These are phyloP conservation scores for Syzygium aqueum DNA, from an alignment of 345 rosid genomes.

Conservation along the genomic window DNA sequence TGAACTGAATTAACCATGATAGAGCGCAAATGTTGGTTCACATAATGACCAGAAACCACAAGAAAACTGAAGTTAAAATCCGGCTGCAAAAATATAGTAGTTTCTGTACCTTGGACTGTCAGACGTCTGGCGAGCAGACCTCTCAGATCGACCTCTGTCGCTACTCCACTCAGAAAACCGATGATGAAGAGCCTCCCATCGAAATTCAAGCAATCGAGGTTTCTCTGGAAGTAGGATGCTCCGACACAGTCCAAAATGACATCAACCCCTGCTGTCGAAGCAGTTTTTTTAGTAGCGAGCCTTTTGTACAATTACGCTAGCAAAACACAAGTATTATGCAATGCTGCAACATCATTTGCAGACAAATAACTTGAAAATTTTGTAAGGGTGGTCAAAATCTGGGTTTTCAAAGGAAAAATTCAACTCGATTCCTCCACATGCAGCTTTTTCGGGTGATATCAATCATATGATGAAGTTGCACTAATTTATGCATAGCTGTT, in stretches of 20 bases:
- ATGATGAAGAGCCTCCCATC: slow-evolving; percentile 84
- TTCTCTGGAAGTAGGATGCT: slow-evolving; percentile 68
- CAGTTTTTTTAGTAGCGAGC: not conserved
- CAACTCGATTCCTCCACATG: not conserved
- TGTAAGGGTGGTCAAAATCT: not conserved
- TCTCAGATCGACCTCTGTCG: slow-evolving; percentile 41
- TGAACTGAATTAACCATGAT: not conserved
- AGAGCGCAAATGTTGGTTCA: not conserved
- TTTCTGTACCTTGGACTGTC: slow-evolving; percentile 68
- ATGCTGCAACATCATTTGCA: not conserved
- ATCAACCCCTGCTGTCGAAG: slow-evolving; percentile 43
- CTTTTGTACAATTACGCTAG: not conserved
- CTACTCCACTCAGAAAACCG: slow-evolving; percentile 64
- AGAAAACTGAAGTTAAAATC: not conserved
- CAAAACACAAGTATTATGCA: not conserved
- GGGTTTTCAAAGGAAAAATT: not conserved
- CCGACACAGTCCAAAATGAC: slow-evolving; percentile 81
- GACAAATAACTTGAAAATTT: not conserved
- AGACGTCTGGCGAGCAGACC: slow-evolving; percentile 61
- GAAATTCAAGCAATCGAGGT: slow-evolving; percentile 63
- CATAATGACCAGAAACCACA: not conserved
- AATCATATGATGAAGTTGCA: not conserved
- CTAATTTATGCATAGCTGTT: not conserved
- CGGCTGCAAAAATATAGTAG: not conserved
- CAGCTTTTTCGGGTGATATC: not conserved